Conservation (phyloP, 192 early-diverging fungal genomes). For the Spinellus fusiger region DNA sequence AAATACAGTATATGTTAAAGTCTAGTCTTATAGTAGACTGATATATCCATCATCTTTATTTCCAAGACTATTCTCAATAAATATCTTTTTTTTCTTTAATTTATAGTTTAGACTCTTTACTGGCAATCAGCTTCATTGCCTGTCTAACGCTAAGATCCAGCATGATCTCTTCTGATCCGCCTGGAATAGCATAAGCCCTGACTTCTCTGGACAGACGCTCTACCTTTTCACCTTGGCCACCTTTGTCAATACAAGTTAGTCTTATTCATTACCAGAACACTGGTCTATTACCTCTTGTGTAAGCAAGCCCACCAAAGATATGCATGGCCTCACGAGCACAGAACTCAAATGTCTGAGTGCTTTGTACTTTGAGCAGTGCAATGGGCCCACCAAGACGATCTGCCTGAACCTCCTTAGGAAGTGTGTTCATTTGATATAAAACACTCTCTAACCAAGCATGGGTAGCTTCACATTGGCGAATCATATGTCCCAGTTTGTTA, state of each 20-base stretch:
- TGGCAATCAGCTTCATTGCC: slow-evolving; percentile 46
- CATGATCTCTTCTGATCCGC: slow-evolving; percentile 83
- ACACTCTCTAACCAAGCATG: slow-evolving; percentile 78
- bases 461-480: slow-evolving; percentile 74
- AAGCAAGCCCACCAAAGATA: slow-evolving; percentile 81
- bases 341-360: slow-evolving; percentile 80
- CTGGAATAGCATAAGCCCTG: slow-evolving; percentile 77
- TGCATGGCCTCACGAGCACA: slow-evolving; percentile 83
- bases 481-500: slow-evolving; percentile 93
- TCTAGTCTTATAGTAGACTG: no score
- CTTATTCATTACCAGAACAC: neutral
- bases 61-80: no score
- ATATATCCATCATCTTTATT: no score
- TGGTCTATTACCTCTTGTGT: slow-evolving; percentile 50
- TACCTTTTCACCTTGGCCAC: slow-evolving; percentile 62
- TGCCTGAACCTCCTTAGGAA: slow-evolving; percentile 60
- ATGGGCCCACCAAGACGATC: slow-evolving; percentile 76
- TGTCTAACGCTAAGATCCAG: slow-evolving; percentile 77
- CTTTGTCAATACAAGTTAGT: neutral
- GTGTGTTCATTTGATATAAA: slow-evolving; percentile 61
- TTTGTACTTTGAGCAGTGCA: slow-evolving; percentile 78
- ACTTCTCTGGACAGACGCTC: slow-evolving; percentile 86
- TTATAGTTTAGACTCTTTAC: neutral
- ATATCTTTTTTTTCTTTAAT: neutral
- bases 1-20: no score